A percentile compares a stretch with the other conserved stretches of the same genome.
Conservation (phyloP, 2,329 filamentous ascomycete genomes). For the Lecanicillium sp. region DNA sequence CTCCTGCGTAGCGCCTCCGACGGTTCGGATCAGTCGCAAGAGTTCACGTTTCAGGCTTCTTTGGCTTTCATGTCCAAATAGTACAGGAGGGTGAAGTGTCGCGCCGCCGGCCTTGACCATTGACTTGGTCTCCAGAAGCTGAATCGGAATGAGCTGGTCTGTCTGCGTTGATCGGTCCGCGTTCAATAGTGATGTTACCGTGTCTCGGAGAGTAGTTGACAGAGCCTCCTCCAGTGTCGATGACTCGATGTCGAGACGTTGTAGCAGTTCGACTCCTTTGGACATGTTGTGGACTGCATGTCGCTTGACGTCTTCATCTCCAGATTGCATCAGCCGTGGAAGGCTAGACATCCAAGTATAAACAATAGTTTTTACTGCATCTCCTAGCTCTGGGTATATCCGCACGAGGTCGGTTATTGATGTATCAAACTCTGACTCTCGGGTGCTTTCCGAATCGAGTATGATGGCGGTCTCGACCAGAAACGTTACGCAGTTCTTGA, state of each 20-base stretch:
- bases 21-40: slow-evolving; percentile 44
- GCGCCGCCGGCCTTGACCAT: slow-evolving; percentile 8
- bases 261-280: slow-evolving; percentile 60
- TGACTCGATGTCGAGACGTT: slow-evolving; percentile 55
- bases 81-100: slow-evolving; percentile 47
- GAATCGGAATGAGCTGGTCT: slow-evolving; percentile 16
- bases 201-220: slow-evolving; percentile 64
- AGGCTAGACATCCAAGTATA: slow-evolving; percentile 78
- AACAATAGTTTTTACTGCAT: slow-evolving; percentile 60
- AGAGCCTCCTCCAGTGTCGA: slow-evolving; percentile 60
- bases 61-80: slow-evolving; percentile 60
- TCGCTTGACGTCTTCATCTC: slow-evolving; percentile 71
- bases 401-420: slow-evolving; percentile 53
- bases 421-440: slow-evolving; percentile 33
- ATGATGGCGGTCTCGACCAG: slow-evolving; percentile 77
- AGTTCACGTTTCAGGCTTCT: slow-evolving; percentile 52
- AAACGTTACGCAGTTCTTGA: slow-evolving; percentile 61
- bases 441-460: slow-evolving; percentile 46
- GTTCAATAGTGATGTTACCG: slow-evolving; percentile 42
- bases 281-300: slow-evolving; percentile 69
- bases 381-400: slow-evolving; percentile 54
- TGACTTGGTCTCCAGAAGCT: slow-evolving; percentile 14
- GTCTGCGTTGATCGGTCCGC: slow-evolving; percentile 13
- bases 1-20: slow-evolving; percentile 51
- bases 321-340: slow-evolving; percentile 73